Base-by-base conservation (phyloP, 2,329 filamentous ascomycete species). In the Drechslerella dactyloides region DNA sequence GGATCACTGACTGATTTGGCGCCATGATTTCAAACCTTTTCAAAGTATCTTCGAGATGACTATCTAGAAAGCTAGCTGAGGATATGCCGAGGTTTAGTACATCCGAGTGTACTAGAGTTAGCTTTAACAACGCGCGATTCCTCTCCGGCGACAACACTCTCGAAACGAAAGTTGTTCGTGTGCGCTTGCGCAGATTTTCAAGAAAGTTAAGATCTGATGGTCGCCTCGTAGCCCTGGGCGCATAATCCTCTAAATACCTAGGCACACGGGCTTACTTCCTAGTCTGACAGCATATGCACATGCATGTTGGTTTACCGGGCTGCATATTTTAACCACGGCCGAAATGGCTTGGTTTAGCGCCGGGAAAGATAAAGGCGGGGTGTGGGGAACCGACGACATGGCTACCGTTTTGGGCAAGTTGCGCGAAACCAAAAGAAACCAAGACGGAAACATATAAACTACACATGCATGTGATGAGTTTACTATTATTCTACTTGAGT, bases 1-100 rank as follows among this genome's bases (percentile, higher is more conserved):
- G 69, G 56, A 73, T 62, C 8, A 73, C 11, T 1, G 69, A 73
- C 24, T 73, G 69, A 13, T 66, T 73, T 21, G 69, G 69, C 35
- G 56, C 51, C 61, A 66, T 66, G n/a, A 2, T 21, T 27, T 42
- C 30, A 8, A 27, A 6, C 21, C n/a, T 46, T n/a, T 33, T 54
- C 17, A n/a, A 30, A 5, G 7, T n/a, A 17, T 46, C 37, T 46
- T 21, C 10, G 4, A 35, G 50, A 1, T 17, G n/a, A 56, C 27
- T 13, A 10, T 15, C 17, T 10, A 1, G 10, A 35, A 21, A 24
- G 27, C 1, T 10, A 24, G 10, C n/a, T n/a, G n/a, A n/a, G 23
- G 52, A 40, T 8, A 6, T 8, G n/a, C 8, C 10, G 19, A 42
- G 24, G 21, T 2, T 17, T 60, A n/a, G n/a, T n/a, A n/a, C n/a